Base-by-base conservation (phyloP, 306 rosid species). In the Cicer judaicum region DNA sequence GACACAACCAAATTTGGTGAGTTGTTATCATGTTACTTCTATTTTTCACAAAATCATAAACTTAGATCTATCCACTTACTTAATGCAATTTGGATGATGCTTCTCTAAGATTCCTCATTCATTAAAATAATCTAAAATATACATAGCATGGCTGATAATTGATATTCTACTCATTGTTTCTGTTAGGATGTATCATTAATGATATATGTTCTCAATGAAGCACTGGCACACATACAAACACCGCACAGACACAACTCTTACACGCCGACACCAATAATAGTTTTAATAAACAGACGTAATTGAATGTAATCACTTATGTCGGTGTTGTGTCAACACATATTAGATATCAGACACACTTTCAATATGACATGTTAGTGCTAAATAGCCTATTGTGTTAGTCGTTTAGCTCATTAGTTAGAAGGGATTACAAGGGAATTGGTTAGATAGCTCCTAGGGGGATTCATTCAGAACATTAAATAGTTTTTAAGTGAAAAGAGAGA, bases 1-100 rank as follows among this genome's bases (percentile, higher is more conserved):
- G 61, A 81, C 92, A 79, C 88, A 71, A 56, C 96, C 98, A 78
- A 94, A 94, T 85, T 59, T 80, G 86, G 97, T 91, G 83, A 55
- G 72, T 71, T 70, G 29, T 74, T 72, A 67, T 76, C 48, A 57
- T 34, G 43, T 53, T 68, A 38, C 56, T 79, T 68, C 69, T 81
- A 61, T 65, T 61, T 53, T 69, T 57, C 74, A 74, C 71, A 76
- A 78, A 7, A 65, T 49, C 76, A 64, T 52, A 55, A 59, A 64
- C 63, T 57, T 74, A 56, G 19, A 68, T 48, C 68, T 71, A 13
- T 60, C 68, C 34, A 38, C 65, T 21, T 61, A 64, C 57, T 64
- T 42, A 13, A 39, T 79, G 78, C 65, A 40, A 73, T 54, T 65
- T 40, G 53, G 68, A 75, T 49, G 55, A 38, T 73, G 73, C 55